Conservation (phyloP, 768 basidiomycete genomes). For the Tulasnella sp. region DNA sequence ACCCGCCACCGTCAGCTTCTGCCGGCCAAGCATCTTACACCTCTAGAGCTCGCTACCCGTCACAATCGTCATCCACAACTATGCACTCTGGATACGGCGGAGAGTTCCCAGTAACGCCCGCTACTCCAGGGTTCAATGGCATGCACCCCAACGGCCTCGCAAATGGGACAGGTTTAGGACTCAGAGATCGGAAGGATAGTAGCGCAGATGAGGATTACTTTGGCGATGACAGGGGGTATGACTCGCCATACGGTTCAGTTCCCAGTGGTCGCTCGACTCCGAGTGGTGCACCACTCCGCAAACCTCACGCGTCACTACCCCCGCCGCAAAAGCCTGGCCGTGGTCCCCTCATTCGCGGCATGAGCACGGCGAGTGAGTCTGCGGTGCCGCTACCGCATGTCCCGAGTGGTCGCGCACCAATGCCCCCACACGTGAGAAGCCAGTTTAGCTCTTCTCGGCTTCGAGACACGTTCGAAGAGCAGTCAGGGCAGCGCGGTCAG, state of each 20-base stretch:
- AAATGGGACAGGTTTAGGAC: background rate
- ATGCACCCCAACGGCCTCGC: background rate
- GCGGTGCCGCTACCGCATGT: background rate
- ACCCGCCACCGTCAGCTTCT: background rate
- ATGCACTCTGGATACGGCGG: background rate
- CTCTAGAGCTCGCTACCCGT: background rate
- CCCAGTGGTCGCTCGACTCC: conserved; percentile 12
- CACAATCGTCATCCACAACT: background rate
- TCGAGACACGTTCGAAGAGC: conserved; percentile 40
- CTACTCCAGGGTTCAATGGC: background rate
- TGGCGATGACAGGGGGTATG: conserved; percentile 7
- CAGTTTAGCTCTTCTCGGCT: conserved; percentile 62
- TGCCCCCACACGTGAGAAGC: conserved; percentile 39
- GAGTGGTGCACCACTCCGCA: background rate
- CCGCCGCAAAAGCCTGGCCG: background rate
- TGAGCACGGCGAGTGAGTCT: conserved; percentile 9
- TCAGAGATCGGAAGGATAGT: background rate
- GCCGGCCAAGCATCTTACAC: background rate
- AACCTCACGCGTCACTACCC: background rate
- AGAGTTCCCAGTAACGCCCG: conserved; percentile 10
- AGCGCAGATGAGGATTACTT: conserved; percentile 10
- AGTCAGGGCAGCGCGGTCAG: conserved; percentile 23
- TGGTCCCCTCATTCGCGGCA: background rate
- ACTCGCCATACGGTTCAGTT: conserved; percentile 3
- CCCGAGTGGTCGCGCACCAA: conserved; percentile 26